Base-by-base conservation (phyloP, 176 grass and related monocot species). In the Triticum turgidum region DNA sequence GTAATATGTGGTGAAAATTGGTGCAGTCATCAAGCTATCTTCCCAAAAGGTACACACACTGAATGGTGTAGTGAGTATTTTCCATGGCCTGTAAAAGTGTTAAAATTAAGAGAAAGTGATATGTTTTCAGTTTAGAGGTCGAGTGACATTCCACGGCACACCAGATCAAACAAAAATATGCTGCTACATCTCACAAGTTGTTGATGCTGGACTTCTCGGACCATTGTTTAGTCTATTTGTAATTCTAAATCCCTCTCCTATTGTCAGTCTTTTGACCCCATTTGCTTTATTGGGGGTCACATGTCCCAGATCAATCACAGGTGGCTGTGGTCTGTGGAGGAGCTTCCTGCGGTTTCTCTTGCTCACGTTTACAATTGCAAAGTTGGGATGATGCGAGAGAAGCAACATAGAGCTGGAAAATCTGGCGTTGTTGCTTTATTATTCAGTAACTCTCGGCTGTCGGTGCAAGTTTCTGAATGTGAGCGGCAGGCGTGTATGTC, bases 161-260 rank as follows among this genome's bases (percentile, higher is more conserved):
- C 81, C 90, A 71, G 89, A 97, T 84, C 95, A 92, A 24, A 87
- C 85, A 44, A 86, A 79, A 68, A 66, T 24, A 47, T 97, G 95
- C 33, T 88, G 49, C 79, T 97, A 97, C 61, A 91, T 97, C 66
- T 97, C 90, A 56, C 89, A 97, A 90, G 89, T 94, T 44, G 69
- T 94, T 5, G 95, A 94, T 91, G 92, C 77, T 90, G 95, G 95
- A 65, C 79, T 82, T 49, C 58, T 91, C 32, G 89, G 92, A 32
- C 95, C 95, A 70, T 83, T 90, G 52, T 97, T 97, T 85, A 94
- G 85, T 89, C 90, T 97, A 84, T 39, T 39, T 39, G 38, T 39
- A 39, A 39, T 39, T 39, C 38, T 39, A 39, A 9, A 39, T 39
- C 38, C 38, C 7, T 39, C 39, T 30, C 35, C 42, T 4, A 45